Base-by-base conservation (phyloP, 305 asterid species). In the Withania somnifera region DNA sequence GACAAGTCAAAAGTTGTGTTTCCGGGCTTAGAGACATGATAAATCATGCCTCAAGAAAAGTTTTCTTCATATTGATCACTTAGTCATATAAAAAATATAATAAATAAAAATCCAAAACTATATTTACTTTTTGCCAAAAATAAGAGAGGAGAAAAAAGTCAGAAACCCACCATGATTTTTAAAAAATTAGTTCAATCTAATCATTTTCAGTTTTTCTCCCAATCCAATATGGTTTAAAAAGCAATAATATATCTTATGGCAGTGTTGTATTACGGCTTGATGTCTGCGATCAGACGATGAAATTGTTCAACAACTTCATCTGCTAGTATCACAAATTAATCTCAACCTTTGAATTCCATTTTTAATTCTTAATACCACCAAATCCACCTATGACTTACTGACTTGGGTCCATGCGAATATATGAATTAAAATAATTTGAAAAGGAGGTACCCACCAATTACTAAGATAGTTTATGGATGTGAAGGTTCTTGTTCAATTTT, bases 301-400 rank as follows among this genome's bases (percentile, higher is more conserved):
- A 75, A 75, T 75, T 50, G 80, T 75, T 75, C 45, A 75, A 75
- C 80, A 2, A 75, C 80, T 75, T 47, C 60, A 73, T 73, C 60
- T 24, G 15, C 60, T 73, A 17, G 24, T 26, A 8, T 47, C 51
- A 47, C 79, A 26, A 73, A 73, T 24, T 73, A 26, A 73, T 73
- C 79, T 47, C 79, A 47, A 24, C 57, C 57, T 22, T 71, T 71
- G 56, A 47, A 22, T 71, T 42, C 30, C 38, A 71, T 71, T 42
- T 71, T 14, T 22, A 42, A 13, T 71, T 71, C 54, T 22, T 24
- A 24, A 51, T 30, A 73, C 15, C 40, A 73, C 61, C 61, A 32
- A 75, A 75, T 75, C 80, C 80, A 15, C 80, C 45, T 15, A 26
- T 26, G 60, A 47, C 26, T 28, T 45, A 45, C 11, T 15, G 61